A percentile compares a stretch with the other conserved stretches of the same genome.
These are phyloP conservation scores for Cyberlindnera mrakii DNA, from an alignment of 805 yeast species.

Conservation along the genomic window DNA sequence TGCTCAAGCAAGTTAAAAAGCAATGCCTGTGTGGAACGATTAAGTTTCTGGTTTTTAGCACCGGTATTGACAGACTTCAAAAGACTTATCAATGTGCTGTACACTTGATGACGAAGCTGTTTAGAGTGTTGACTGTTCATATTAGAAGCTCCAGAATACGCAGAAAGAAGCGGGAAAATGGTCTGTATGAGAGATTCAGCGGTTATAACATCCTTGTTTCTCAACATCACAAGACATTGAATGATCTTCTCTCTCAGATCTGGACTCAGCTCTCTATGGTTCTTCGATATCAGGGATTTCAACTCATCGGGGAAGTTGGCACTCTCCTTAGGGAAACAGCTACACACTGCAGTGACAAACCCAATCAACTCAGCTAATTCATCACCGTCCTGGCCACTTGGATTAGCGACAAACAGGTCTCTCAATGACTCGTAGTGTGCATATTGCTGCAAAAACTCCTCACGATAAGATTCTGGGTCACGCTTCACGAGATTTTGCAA, in stretches of 20 bases:
- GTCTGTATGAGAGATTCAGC: slow-evolving; percentile 82
- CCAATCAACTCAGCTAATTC: slow-evolving; percentile 77
- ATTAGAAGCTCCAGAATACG: slow-evolving; percentile 49
- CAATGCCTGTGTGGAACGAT: slow-evolving; percentile 86
- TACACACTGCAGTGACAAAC: slow-evolving; percentile 86
- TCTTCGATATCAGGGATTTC: slow-evolving; percentile 56
- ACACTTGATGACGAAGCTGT: slow-evolving; percentile 75
- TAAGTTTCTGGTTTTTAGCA: slow-evolving; percentile 84
- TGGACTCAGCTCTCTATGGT: slow-evolving; percentile 78
- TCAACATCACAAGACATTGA: slow-evolving; percentile 81
- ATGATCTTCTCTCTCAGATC: slow-evolving; percentile 88
- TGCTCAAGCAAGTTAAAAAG: slow-evolving; percentile 80
- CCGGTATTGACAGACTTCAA: slow-evolving; percentile 81
- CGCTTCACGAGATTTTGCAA: slow-evolving; percentile 88
- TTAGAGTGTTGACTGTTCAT: slow-evolving; percentile 61
- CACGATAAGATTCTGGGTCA: slow-evolving; percentile 91
- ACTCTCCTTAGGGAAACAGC: slow-evolving; percentile 87
- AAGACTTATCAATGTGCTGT: slow-evolving; percentile 69
- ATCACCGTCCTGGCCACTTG: slow-evolving; percentile 43
- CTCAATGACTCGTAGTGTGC: slow-evolving; percentile 87
- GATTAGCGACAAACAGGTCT: slow-evolving; percentile 75
- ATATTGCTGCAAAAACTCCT: slow-evolving; percentile 89
- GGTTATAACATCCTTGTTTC: slow-evolving; percentile 74
- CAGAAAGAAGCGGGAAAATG: slow-evolving; percentile 75
- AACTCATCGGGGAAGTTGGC: slow-evolving; percentile 78